Base-by-base conservation (phyloP, 805 yeast genomes). In the Metschnikowia henanensis region DNA sequence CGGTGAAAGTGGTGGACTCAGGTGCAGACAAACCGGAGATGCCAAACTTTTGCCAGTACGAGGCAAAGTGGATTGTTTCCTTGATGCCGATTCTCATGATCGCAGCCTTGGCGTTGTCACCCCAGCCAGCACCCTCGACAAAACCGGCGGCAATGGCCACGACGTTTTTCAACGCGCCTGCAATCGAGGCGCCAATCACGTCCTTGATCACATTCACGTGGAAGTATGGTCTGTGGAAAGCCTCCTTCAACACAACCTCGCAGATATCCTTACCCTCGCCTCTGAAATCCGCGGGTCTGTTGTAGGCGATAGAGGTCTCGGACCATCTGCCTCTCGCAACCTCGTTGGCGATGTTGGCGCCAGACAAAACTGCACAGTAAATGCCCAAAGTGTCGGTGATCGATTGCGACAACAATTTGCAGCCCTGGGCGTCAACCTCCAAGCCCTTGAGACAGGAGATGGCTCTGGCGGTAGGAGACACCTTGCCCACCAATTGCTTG, bases 71-170 rank as follows among this genome's bases (percentile, higher is more conserved):
- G 52, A 72, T 70, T 43, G 60, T 70, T 54, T 72, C 76, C 46
- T 65, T 57, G 35, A 72, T 53, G 3, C 76, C 76, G 43, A 71
- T 62, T 59, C 76, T 65, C 76, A 72, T 72, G 52, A 72, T 63
- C 34, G 76, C 76, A 30, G 75, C 63, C 61, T 71, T 72, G 49
- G 76, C 76, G 46, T 72, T 72, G 60, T 72, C 76, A 55, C 76
- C 76, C 76, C 76, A 72, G 36, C 75, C 75, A 43, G 62, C 61
- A 31, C 76, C 76, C 55, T 70, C 76, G 33, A 72, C 76, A 45
- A 72, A 68, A 20, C 76, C 76, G 19, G 70, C 76, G 7, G 74
- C 71, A 38, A 67, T 60, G 31, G 76, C 76, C 37, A 72, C 76
- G 22, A 72, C 66, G 49, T 72, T 72, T 59, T 72, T 72, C 56